These are phyloP conservation scores for Gentiana macrophylla DNA, from an alignment of 257 asterid genomes.

Conservation along the genomic window DNA sequence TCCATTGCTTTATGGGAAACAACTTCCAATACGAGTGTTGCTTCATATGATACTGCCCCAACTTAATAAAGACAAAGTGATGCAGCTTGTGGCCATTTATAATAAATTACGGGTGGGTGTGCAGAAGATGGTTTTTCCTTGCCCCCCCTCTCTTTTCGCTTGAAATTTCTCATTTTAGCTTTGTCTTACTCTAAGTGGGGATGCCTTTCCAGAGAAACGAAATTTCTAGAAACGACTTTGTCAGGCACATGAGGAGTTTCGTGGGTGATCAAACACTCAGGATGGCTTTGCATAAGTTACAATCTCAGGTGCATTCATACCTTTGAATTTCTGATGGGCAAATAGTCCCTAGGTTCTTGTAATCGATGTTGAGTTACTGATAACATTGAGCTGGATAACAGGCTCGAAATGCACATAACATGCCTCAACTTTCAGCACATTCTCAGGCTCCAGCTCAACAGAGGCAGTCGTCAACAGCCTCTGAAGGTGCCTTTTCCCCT, in stretches of 20 bases:
- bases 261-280: slow-evolving; percentile 93
- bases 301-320: slow-evolving; percentile 41
- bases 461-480: slow-evolving; percentile 31
- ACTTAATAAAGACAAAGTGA: slow-evolving; percentile 81
- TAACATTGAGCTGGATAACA: slow-evolving; percentile 7
- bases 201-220: slow-evolving; percentile 60
- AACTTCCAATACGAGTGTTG: slow-evolving; percentile 84
- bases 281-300: slow-evolving; percentile 71
- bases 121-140: not conserved
- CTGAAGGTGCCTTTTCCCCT: slow-evolving; percentile 32
- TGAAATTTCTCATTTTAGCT: not conserved
- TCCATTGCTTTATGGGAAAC: slow-evolving; percentile 46
- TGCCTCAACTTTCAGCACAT: slow-evolving; percentile 42
- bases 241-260: slow-evolving; percentile 72
- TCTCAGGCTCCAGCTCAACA: slow-evolving; percentile 44
- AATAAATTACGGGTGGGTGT: slow-evolving; percentile 52
- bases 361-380: not conserved
- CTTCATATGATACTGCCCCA: slow-evolving; percentile 84
- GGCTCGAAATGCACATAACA: slow-evolving; percentile 43
- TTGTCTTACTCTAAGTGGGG: slow-evolving; percentile 12
- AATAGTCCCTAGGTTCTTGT: not conserved
- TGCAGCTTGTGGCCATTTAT: slow-evolving; percentile 74
- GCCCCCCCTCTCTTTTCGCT: no score
- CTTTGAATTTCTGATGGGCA: not conserved
- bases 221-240: slow-evolving; percentile 71